Evolutionary conservation across 192 early-diverging fungal species (phyloP).

Genomic region (Radiomyces spectabilis): DNA sequence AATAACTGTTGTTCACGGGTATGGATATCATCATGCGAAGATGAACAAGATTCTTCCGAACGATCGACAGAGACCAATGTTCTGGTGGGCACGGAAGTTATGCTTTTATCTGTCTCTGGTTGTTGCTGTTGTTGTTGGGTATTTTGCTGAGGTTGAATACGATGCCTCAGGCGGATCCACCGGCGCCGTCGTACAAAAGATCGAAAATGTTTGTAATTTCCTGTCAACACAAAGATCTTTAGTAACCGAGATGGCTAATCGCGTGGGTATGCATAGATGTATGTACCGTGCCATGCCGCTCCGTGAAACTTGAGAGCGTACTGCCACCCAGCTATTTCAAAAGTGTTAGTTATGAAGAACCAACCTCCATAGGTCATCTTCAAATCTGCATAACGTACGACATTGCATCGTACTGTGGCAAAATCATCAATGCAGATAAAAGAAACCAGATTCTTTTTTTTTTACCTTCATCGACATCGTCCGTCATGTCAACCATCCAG

Average conservation of each 20-base stretch:
- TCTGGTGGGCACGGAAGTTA: not conserved
- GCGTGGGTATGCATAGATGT: no score
- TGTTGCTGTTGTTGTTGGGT: not conserved
- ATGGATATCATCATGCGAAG: not conserved
- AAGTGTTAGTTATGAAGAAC: no score
- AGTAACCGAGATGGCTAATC: no score
- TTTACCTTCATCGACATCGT: slow-evolving; percentile 46
- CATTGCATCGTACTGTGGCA: no score
- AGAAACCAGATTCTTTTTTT: no score
- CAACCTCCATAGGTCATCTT: no score
- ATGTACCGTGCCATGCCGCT: slow-evolving; percentile 45
- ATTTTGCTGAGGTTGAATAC: slow-evolving; percentile 7
- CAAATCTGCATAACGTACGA: no score
- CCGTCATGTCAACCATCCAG: slow-evolving; percentile 56
- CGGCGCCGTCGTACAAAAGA: slow-evolving; percentile 47
- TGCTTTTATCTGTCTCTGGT: not conserved
- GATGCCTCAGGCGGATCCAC: slow-evolving; percentile 41
- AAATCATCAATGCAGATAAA: no score
- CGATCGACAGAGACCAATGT: not conserved
- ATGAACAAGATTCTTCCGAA: slow-evolving; percentile 4
- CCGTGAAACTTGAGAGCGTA: slow-evolving; percentile 47
- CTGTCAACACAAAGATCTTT: no score
- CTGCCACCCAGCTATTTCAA: slow-evolving; percentile 39
- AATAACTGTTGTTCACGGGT: not conserved
- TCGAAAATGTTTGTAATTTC: slow-evolving; percentile 35